Evolutionary conservation across 2,329 filamentous ascomycete genomes (phyloP).

Genomic region (Chaetomium olivaceum): DNA sequence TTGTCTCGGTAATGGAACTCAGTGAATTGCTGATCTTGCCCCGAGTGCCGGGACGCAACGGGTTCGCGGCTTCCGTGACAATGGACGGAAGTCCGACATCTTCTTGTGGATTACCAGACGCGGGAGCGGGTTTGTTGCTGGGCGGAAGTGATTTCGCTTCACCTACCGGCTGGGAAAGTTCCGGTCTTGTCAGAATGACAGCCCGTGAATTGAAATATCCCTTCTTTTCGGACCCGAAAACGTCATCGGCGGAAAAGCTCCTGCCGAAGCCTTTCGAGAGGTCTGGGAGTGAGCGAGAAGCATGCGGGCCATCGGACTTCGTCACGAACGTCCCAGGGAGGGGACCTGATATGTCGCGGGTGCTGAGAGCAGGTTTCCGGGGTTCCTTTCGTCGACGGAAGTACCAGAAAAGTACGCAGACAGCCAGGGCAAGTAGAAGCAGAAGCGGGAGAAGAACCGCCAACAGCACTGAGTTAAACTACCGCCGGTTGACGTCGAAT

Average conservation of each 20-base stretch:
- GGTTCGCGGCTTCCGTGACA: background rate
- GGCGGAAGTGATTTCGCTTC: background rate
- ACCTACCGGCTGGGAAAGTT: background rate
- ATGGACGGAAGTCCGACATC: background rate
- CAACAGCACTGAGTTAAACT: constrained; percentile 40
- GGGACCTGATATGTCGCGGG: constrained; percentile 38
- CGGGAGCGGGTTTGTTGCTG: background rate
- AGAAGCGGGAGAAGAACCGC: constrained; percentile 48
- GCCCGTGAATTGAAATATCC: constrained; percentile 14
- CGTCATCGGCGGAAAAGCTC: constrained; percentile 23
- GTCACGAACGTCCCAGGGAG: constrained; percentile 37
- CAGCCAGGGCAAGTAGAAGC: constrained; percentile 40
- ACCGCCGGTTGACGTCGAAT: constrained; percentile 30
- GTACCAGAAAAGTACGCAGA: constrained; percentile 38
- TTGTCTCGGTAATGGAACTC: constrained; percentile 33
- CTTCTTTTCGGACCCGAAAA: constrained; percentile 22
- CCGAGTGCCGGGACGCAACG: background rate
- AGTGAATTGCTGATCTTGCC: constrained; percentile 25
- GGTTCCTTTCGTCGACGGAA: constrained; percentile 34
- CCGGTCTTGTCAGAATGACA: background rate
- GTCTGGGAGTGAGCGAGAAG: constrained; percentile 18
- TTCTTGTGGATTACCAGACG: background rate
- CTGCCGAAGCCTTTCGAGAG: constrained; percentile 19
- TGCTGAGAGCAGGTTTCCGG: constrained; percentile 28
- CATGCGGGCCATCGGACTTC: constrained; percentile 22